Conservation (phyloP, 192 early-diverging fungal species). For the Pilaira anomala region DNA sequence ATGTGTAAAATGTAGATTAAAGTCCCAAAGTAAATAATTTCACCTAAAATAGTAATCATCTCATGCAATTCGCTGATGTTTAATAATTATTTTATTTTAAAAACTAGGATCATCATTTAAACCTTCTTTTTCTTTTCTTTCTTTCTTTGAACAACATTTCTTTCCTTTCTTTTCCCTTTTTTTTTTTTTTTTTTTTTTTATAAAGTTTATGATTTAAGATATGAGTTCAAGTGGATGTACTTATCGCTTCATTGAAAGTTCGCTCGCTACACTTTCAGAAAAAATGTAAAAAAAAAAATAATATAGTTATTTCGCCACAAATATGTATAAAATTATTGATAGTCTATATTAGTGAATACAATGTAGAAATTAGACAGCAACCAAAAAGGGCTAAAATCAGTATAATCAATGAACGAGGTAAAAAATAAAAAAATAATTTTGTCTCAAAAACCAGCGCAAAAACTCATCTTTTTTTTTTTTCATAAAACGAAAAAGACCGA, state of each 20-base stretch:
- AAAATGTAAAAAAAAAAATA: background rate
- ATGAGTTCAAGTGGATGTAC: background rate
- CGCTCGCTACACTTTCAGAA: background rate
- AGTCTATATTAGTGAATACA: conserved; percentile 14
- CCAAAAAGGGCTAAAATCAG: conserved; percentile 32
- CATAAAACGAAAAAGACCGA: conserved; percentile 22
- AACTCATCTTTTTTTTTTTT: background rate
- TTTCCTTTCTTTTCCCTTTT: background rate
- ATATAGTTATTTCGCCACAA: background rate
- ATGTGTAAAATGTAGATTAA: conserved; percentile 7
- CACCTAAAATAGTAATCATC: conserved; percentile 13
- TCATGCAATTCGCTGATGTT: no score
- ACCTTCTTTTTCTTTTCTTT: conserved; percentile 1
- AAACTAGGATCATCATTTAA: no score
- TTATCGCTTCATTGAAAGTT: background rate
- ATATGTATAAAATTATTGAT: background rate
- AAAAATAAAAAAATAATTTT: conserved; percentile 1
- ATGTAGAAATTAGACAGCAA: conserved; percentile 29
- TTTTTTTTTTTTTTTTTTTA: background rate
- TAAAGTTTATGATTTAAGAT: background rate
- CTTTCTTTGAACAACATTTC: background rate
- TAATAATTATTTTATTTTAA: no score
- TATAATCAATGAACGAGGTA: conserved; percentile 33
- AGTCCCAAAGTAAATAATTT: conserved; percentile 21
- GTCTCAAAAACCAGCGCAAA: no score